Evolutionary conservation across 1,139 yeast species (phyloP).

Genomic region (Saccharomycopsis hybrid): DNA sequence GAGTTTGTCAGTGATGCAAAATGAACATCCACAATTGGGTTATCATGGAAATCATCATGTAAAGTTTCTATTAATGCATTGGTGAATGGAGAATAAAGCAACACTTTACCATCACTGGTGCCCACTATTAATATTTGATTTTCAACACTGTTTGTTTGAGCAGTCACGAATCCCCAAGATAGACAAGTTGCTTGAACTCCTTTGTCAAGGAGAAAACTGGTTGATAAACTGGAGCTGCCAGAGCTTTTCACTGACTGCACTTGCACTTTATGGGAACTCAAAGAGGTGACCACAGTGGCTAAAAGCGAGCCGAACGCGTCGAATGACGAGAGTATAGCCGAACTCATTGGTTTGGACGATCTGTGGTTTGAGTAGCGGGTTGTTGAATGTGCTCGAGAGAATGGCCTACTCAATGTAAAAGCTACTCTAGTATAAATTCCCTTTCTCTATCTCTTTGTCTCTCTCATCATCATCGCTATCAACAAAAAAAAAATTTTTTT

Average conservation of each 20-base stretch:
- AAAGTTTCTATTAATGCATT: constrained; percentile 50
- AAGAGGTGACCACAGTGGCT: constrained; percentile 63
- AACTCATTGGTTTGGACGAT: constrained; percentile 12
- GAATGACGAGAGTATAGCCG: constrained; percentile 28
- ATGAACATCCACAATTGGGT: constrained; percentile 49
- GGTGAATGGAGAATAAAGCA: constrained; percentile 63
- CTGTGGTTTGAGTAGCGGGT: no score
- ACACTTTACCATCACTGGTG: constrained; percentile 56
- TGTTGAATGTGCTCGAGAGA: no score
- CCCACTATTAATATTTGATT: constrained; percentile 53
- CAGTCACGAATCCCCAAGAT: constrained; percentile 45
- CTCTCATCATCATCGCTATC: no score
- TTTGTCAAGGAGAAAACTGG: constrained; percentile 45
- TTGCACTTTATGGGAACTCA: constrained; percentile 68
- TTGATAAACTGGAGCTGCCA: constrained; percentile 37
- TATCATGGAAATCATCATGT: constrained; percentile 39
- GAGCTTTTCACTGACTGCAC: constrained; percentile 47
- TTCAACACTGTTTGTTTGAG: constrained; percentile 28
- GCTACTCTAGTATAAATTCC: no score
- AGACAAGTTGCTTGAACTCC: constrained; percentile 46
- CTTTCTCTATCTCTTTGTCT: no score
- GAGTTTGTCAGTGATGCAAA: constrained; percentile 37
- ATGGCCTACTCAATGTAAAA: no score
- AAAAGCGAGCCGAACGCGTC: constrained; percentile 46
- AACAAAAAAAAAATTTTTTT: no score